A percentile compares a stretch with the other conserved stretches of the same genome.
phyloP scores from a whole-genome alignment of 257 asterid species.

The Datura wrightii region DNA sequence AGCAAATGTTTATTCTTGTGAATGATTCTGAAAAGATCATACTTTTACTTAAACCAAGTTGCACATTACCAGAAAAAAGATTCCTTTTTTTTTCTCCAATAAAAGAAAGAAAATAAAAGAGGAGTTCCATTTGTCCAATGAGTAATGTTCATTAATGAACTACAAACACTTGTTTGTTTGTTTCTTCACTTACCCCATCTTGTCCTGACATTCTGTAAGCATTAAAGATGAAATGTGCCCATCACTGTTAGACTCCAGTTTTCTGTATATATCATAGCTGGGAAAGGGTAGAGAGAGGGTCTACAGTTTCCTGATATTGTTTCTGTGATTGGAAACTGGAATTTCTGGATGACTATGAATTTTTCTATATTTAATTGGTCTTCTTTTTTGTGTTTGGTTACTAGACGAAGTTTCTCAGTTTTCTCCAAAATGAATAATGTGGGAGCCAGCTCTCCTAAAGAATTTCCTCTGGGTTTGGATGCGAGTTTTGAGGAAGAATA shows the following conservation, averaged over 20 bases:
- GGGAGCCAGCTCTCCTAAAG: constrained; percentile 46
- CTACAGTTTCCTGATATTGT: not conserved
- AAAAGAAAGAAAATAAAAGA: not conserved
- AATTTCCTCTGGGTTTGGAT: constrained; percentile 52
- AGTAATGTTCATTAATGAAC: not conserved
- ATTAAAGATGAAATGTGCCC: not conserved
- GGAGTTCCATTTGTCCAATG: not conserved
- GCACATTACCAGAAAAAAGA: not conserved
- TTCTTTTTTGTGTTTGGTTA: constrained; percentile 21
- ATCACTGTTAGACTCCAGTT: not conserved
- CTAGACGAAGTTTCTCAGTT: constrained; percentile 34
- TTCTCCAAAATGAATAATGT: constrained; percentile 50
- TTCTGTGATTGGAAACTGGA: not conserved
- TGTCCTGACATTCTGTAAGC: not conserved
- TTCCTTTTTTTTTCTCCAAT: not conserved
- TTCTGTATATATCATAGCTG: not conserved
- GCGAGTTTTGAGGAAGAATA: constrained; percentile 63
- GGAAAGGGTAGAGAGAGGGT: not conserved
- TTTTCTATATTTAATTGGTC: not conserved
- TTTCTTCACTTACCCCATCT: not conserved
- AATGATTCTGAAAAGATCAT: not conserved
- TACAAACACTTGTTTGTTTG: not conserved
- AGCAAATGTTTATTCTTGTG: constrained; percentile 3
- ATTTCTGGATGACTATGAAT: not conserved
- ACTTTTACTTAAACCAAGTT: constrained; percentile 1